Conservation (phyloP, 805 yeast genomes). For the Wickerhamia fluorescens region DNA sequence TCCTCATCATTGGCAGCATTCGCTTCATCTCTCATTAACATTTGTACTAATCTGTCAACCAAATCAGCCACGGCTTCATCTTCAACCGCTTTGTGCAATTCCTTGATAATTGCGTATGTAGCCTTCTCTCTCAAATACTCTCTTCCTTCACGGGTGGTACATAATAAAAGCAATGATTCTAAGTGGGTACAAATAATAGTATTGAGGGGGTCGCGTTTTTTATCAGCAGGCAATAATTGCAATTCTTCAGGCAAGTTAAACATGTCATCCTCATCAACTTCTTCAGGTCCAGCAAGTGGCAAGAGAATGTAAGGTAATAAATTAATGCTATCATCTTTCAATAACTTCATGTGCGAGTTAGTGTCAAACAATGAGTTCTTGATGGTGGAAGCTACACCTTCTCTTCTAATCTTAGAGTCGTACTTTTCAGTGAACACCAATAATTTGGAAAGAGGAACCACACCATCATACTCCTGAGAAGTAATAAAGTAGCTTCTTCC, state of each 20-base stretch:
- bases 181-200: constrained; percentile 65
- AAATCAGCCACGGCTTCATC: constrained; percentile 47
- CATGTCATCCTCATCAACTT: constrained; percentile 77
- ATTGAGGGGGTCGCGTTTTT: constrained; percentile 64
- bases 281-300: constrained; percentile 74
- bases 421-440: constrained; percentile 78
- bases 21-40: constrained; percentile 87
- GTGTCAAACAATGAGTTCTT: constrained; percentile 84
- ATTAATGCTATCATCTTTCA: constrained; percentile 59
- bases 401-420: constrained; percentile 73
- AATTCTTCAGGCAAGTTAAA: constrained; percentile 84
- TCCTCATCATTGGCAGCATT: constrained; percentile 37
- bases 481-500: constrained; percentile 78
- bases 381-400: constrained; percentile 88
- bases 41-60: constrained; percentile 80
- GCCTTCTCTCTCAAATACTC: constrained; percentile 72
- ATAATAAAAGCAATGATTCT: constrained; percentile 72
- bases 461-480: constrained; percentile 63
- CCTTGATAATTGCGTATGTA: constrained; percentile 82
- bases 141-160: constrained; percentile 69
- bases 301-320: constrained; percentile 73
- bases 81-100: constrained; percentile 61
- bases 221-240: constrained; percentile 70
- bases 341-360: constrained; percentile 52
- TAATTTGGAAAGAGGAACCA: constrained; percentile 75